These are phyloP conservation scores for Cordyceps pruinosa DNA, from an alignment of 2,329 filamentous ascomycete species.

Conservation along the genomic window DNA sequence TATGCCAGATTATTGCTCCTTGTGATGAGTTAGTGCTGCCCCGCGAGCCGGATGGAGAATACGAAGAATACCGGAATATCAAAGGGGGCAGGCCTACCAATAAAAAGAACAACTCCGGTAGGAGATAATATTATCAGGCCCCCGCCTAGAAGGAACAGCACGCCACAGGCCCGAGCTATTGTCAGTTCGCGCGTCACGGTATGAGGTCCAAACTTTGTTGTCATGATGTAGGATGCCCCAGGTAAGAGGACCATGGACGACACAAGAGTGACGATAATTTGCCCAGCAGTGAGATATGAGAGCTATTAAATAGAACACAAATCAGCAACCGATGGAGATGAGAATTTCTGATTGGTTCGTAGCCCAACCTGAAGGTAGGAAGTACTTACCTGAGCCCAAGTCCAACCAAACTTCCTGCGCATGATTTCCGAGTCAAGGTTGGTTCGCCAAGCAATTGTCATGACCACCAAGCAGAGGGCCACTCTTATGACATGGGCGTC, in stretches of 20 bases:
- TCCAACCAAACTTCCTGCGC: conserved; percentile 4
- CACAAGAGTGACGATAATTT: not conserved
- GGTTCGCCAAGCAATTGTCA: not conserved
- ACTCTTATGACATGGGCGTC: not conserved
- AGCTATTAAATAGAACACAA: not conserved
- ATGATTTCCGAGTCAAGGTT: not conserved
- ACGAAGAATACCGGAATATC: too few species aligned
- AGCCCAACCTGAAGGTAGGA: not conserved
- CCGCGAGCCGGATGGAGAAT: too few species aligned
- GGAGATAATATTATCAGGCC: too few species aligned
- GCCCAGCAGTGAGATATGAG: not conserved
- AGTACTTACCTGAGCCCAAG: not conserved
- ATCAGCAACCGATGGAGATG: not conserved
- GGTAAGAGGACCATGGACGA: not conserved
- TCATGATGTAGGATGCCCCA: not conserved
- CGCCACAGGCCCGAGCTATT: not conserved
- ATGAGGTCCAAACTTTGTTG: not conserved
- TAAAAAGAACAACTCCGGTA: too few species aligned
- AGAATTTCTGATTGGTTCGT: too few species aligned
- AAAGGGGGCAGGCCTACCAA: too few species aligned
- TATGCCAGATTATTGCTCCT: too few species aligned
- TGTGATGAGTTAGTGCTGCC: too few species aligned
- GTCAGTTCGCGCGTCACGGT: not conserved
- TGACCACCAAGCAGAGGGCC: not conserved
- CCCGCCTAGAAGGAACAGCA: too few species aligned